phyloP scores from a whole-genome alignment of 176 grass and related monocot species.

The Dactylis glomerata region DNA sequence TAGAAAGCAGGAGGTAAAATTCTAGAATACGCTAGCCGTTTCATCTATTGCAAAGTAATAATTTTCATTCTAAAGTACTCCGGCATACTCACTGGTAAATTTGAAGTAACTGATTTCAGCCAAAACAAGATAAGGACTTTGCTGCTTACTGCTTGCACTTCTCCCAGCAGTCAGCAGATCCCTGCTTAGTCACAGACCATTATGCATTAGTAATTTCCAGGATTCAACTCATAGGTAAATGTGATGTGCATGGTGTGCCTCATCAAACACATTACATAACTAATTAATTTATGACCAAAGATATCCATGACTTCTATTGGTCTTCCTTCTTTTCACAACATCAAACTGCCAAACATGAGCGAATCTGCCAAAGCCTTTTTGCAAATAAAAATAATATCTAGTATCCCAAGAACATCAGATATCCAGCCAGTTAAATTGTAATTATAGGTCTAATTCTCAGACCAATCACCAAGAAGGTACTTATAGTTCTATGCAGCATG shows the following conservation, averaged over 20 bases:
- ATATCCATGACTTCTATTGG: background rate
- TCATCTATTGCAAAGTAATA: background rate
- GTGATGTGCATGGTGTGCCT: background rate
- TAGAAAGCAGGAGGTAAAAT: slow-evolving; percentile 12
- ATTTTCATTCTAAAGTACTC: slow-evolving; percentile 6
- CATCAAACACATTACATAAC: background rate
- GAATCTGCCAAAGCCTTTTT: background rate
- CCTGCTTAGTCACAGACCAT: background rate
- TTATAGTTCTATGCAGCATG: slow-evolving; percentile 14
- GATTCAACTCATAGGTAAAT: background rate
- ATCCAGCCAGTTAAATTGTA: background rate
- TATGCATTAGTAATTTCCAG: slow-evolving; percentile 4
- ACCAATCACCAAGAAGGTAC: slow-evolving; percentile 12
- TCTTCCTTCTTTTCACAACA: background rate
- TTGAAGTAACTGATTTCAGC: slow-evolving; percentile 6
- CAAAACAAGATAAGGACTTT: background rate
- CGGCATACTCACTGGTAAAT: background rate
- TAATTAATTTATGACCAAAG: background rate
- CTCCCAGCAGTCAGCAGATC: background rate
- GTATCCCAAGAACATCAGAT: background rate
- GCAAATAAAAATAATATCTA: background rate
- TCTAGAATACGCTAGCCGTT: background rate
- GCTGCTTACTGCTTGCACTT: background rate
- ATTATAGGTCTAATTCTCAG: background rate
- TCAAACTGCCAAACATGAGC: background rate